Percentiles rank a stretch among this genome's conserved stretches.
Evolutionary conservation across 2,329 filamentous ascomycete species (phyloP).

Genomic region (Aspergillus sp.): DNA sequence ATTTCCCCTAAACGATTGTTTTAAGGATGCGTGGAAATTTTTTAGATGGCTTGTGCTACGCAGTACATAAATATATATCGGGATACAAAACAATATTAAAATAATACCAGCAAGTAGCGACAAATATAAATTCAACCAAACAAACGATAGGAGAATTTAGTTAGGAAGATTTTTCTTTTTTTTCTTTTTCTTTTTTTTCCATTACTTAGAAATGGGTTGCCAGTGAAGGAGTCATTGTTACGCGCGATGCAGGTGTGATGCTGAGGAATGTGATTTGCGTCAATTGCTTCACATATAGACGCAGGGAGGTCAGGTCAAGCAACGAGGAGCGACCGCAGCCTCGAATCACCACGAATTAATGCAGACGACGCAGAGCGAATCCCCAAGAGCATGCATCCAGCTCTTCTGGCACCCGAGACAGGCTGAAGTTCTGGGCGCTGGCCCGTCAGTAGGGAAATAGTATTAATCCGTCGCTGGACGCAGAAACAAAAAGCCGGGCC

Average conservation of each 20-base stretch:
- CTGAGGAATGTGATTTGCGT: neutral
- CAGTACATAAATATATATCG: neutral
- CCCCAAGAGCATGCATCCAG: neutral
- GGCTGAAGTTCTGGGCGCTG: constrained; percentile 12
- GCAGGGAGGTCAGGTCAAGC: constrained; percentile 1
- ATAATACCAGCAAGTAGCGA: neutral
- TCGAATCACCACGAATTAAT: neutral
- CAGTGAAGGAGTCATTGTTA: neutral
- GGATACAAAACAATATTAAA: neutral
- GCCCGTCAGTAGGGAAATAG: constrained; percentile 35
- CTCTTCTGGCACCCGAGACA: neutral
- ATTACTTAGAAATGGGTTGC: neutral
- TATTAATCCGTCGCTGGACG: constrained; percentile 43
- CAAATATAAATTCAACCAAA: neutral
- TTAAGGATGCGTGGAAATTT: neutral
- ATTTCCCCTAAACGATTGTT: neutral
- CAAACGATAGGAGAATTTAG: neutral
- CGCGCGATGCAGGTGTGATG: neutral
- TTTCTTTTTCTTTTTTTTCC: neutral
- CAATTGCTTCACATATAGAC: constrained; percentile 15
- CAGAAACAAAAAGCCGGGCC: constrained; percentile 44
- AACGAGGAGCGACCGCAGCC: neutral
- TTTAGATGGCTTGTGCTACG: neutral
- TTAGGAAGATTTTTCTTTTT: neutral
- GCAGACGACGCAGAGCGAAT: neutral